Conservation (phyloP, 345 rosid genomes). For the Isatis tinctoria region DNA sequence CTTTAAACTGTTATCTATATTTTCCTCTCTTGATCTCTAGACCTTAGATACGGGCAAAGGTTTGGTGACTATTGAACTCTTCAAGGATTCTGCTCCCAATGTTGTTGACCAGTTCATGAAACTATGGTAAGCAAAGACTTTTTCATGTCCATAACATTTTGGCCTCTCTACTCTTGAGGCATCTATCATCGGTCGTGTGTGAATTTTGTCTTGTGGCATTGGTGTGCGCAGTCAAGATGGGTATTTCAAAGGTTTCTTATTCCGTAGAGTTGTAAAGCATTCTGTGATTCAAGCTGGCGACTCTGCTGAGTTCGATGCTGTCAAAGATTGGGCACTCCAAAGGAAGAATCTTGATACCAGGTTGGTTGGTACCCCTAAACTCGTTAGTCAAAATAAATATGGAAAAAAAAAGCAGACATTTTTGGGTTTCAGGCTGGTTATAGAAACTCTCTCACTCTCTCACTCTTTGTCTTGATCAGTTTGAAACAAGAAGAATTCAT, state of each 20-base stretch:
- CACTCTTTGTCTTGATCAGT: slow-evolving; percentile 33
- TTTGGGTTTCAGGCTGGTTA: background rate
- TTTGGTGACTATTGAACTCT: slow-evolving; percentile 55
- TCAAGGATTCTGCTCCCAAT: slow-evolving; percentile 58
- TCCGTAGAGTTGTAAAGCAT: slow-evolving; percentile 54
- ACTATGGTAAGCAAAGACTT: slow-evolving; percentile 37
- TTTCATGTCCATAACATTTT: background rate
- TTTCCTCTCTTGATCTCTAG: slow-evolving; percentile 33
- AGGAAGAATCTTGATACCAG: slow-evolving; percentile 43
- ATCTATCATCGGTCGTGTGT: background rate
- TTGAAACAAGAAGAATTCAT: slow-evolving; percentile 62
- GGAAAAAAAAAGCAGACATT: too few relatives aligned
- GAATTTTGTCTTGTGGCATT: background rate
- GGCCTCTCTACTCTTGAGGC: background rate
- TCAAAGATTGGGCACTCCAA: slow-evolving; percentile 58
- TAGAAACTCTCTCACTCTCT: background rate
- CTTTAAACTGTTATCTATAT: background rate
- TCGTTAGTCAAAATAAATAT: background rate
- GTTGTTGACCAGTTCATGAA: slow-evolving; percentile 68
- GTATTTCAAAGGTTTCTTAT: slow-evolving; percentile 58
- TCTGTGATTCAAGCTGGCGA: slow-evolving; percentile 59
- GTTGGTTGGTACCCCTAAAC: slow-evolving; percentile 29
- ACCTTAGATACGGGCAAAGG: slow-evolving; percentile 65
- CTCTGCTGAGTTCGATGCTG: slow-evolving; percentile 30
- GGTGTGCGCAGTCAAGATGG: slow-evolving; percentile 55